Base-by-base conservation (phyloP, 2,329 filamentous ascomycete species). In the Trichoderma brevicompactum region DNA sequence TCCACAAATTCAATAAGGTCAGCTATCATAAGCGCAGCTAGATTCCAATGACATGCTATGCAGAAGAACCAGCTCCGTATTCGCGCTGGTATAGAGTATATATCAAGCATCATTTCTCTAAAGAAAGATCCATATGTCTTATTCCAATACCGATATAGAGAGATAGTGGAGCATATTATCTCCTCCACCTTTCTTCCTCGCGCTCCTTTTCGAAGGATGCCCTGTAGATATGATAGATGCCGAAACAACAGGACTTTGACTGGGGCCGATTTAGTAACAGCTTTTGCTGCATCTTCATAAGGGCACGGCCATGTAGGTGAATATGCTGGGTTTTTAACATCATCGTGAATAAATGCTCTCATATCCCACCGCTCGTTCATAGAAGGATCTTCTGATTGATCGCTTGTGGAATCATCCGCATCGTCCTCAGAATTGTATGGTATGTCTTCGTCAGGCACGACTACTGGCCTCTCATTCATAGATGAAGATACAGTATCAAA, bases 1-100 rank as follows among this genome's bases (percentile, higher is more conserved):
- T 54, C 50, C 13, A 54, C 50, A 23, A 54, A 54, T 40, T 34
- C 36, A 54, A 54, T 40, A 40, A 54, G 50, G 17, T 54, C 50
- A n/a, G 50, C 50, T 36, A 54, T 12, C 50, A 54, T 54, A 17
- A 54, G 50, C 15, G 50, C 50, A 19, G 50, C 50, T 3, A 54
- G 50, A 23, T 54, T 54, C 50, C 50, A 54, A 15, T 54, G 50
- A 23, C 28, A 34, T 5, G 50, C 40, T 19, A 54, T 54, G 36
- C 50, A 54, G 13, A 54, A 54, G 7, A 54, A 54, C 50, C 50
- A 54, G 17, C 50, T 54, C 34, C 50, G 8, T 13, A 54, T 54
- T 12, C 50, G 32, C 13, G 34, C 17, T 2, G 50, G 50, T 7
- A 54, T 15, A 36, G 50, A 54, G 6, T 23, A 8, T 9, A 54